Evolutionary conservation across 1,284 basidiomycete species (phyloP), one percentile per base, ranked within the genome.

Genomic region (Cutaneotrichosporon dermatis): DNA sequence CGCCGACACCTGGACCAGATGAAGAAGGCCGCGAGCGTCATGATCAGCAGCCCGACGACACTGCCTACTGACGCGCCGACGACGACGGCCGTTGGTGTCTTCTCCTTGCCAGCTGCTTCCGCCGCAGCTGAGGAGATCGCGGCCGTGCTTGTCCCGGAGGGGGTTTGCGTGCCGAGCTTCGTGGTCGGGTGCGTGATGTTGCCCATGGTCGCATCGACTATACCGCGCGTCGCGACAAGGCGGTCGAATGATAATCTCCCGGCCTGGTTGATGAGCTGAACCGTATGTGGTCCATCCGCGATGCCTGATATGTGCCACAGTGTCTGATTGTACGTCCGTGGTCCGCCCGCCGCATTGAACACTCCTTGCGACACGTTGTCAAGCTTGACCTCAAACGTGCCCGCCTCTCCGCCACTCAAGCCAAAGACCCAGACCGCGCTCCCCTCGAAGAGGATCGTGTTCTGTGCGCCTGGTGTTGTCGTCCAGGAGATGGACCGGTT

Each of bases 401-500:
- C 73, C 1, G 65, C 65, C 25, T 69, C 61, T 0, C 60, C 65
- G 15, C 72, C 74, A 1, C 58, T 48, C 2, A 68, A 54, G 2
- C 72, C 74, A 49, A 67, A 71, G 15, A 63, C 69, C 69, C 68
- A 72, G 1, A 71, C 63, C 0, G 66, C 66, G 6, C 61, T 60
- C 0, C 72, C 73, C 0, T 44, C 46, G 51, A 73, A 75, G 1
- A 40, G 4, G n/a, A 73, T 65, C 3, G 65, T 58, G 40, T 55
- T 72, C 33, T 57, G 51, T 4, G 67, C 67, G 35, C 59, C 58
- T 9, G 46, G 46, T 42, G 66, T 53, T 33, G 65, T 64, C 10
- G 72, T 74, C 71, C 69, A 74, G 41, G 72, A 71, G 12, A 73
- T 58, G 6, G 65, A 66, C 3, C 43, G 35, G 54, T 72, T 70